phyloP scores from a whole-genome alignment of 768 basidiomycete genomes.

The Leccinum boreale region DNA sequence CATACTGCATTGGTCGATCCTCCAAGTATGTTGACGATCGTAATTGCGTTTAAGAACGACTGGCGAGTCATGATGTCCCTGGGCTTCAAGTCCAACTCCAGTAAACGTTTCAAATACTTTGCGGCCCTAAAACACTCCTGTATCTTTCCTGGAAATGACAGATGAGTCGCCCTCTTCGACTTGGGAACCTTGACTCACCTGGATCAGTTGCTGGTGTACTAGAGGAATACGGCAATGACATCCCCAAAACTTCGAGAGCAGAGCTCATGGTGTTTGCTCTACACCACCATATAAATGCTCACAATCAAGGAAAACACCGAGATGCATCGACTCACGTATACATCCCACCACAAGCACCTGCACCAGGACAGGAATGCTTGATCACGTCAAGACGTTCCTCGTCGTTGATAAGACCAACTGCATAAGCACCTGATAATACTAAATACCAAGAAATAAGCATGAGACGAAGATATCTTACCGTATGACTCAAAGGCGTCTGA shows the following conservation, averaged over 20 bases:
- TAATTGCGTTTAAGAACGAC: constrained; percentile 82
- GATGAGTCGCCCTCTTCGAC: not conserved
- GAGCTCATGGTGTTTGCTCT: constrained; percentile 89
- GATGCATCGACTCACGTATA: constrained; percentile 53
- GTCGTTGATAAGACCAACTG: constrained; percentile 73
- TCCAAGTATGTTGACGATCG: constrained; percentile 73
- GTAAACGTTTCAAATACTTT: constrained; percentile 67
- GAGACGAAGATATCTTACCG: constrained; percentile 38
- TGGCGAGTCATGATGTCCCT: constrained; percentile 67
- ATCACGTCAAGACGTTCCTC: constrained; percentile 84
- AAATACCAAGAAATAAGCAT: not conserved
- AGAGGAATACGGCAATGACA: constrained; percentile 78
- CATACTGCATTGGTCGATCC: constrained; percentile 86
- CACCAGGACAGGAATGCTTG: constrained; percentile 78
- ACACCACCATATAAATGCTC: not conserved
- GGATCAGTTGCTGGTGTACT: constrained; percentile 73
- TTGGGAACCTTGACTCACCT: constrained; percentile 36
- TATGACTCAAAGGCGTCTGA: constrained; percentile 84
- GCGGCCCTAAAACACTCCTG: constrained; percentile 83
- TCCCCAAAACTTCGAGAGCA: constrained; percentile 77
- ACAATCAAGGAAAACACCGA: not conserved
- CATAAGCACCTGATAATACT: constrained; percentile 58
- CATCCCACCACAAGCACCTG: constrained; percentile 88
- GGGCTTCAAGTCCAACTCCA: constrained; percentile 82
- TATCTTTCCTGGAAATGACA: constrained; percentile 53